These are phyloP conservation scores for Colletotrichum sp. DNA, from an alignment of 2,329 filamentous ascomycete genomes.

Conservation along the genomic window DNA sequence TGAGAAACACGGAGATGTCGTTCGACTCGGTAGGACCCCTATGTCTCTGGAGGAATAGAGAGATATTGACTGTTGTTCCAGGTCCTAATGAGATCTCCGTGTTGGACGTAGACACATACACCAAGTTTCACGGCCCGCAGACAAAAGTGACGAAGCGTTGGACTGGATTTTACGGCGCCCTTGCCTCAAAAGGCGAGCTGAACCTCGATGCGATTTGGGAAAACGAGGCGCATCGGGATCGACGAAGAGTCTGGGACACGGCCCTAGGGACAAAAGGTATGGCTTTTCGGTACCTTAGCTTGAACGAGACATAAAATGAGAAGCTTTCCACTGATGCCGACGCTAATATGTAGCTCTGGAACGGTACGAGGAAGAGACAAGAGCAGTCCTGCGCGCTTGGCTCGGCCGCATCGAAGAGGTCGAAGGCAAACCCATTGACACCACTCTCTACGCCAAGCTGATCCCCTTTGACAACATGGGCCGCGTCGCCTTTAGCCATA, in stretches of 20 bases:
- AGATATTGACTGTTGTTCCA: background rate
- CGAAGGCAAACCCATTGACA: conserved; percentile 23
- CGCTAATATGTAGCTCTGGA: conserved; percentile 12
- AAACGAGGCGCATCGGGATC: conserved; percentile 26
- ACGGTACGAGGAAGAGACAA: conserved; percentile 24
- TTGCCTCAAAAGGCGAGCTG: conserved; percentile 17
- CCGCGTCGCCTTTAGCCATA: conserved; percentile 27
- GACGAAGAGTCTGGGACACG: conserved; percentile 30
- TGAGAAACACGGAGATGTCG: conserved; percentile 19
- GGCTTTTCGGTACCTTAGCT: too few species aligned
- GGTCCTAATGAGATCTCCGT: conserved; percentile 27
- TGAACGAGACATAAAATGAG: too few species aligned
- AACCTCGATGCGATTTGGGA: conserved; percentile 27
- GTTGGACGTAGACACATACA: conserved; percentile 20
- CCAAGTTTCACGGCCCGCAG: conserved; percentile 25
- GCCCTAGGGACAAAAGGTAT: conserved; percentile 26
- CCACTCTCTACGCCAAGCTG: conserved; percentile 27
- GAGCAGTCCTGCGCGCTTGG: conserved; percentile 25
- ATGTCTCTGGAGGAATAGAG: too few species aligned
- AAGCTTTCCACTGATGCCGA: background rate
- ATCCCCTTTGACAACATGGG: conserved; percentile 35
- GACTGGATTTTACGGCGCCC: conserved; percentile 24
- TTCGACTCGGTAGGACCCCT: conserved; percentile 18
- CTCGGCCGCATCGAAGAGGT: conserved; percentile 23
- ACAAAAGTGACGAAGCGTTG: conserved; percentile 23